These are phyloP conservation scores for Emergomyces pasteurianus DNA, from an alignment of 2,329 filamentous ascomycete species.

Conservation along the genomic window DNA sequence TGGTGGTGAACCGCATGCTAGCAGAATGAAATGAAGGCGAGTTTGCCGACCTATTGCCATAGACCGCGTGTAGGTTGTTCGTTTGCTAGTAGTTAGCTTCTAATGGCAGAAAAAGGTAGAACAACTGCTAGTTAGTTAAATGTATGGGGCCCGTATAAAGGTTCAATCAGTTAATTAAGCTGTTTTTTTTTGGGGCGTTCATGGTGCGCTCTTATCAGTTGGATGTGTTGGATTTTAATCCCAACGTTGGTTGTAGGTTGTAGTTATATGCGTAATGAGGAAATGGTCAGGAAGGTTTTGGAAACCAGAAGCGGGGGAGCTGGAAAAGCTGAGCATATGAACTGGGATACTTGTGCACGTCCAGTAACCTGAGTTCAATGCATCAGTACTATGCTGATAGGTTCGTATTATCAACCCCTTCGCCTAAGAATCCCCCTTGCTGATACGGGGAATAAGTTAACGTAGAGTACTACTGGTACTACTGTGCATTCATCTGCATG, in stretches of 20 bases:
- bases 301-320: too few species aligned
- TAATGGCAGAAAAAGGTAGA: not conserved
- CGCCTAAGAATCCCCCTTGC: not conserved
- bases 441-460: not conserved
- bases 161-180: too few species aligned
- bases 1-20: not conserved
- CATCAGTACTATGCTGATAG: not conserved
- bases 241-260: not conserved
- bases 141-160: too few species aligned
- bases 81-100: not conserved
- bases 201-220: not conserved
- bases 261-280: not conserved
- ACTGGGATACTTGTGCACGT: too few species aligned
- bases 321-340: too few species aligned
- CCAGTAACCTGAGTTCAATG: not conserved
- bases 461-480: too few species aligned
- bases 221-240: constrained; percentile 1
- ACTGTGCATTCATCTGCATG: not conserved
- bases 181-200: too few species aligned
- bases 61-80: not conserved
- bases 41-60: not conserved
- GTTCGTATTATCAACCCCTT: not conserved
- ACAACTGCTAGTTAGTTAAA: too few species aligned
- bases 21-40: too few species aligned
- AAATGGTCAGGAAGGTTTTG: not conserved